These are phyloP conservation scores for Hortaea werneckii DNA, from an alignment of 2,329 filamentous ascomycete species.

Conservation along the genomic window DNA sequence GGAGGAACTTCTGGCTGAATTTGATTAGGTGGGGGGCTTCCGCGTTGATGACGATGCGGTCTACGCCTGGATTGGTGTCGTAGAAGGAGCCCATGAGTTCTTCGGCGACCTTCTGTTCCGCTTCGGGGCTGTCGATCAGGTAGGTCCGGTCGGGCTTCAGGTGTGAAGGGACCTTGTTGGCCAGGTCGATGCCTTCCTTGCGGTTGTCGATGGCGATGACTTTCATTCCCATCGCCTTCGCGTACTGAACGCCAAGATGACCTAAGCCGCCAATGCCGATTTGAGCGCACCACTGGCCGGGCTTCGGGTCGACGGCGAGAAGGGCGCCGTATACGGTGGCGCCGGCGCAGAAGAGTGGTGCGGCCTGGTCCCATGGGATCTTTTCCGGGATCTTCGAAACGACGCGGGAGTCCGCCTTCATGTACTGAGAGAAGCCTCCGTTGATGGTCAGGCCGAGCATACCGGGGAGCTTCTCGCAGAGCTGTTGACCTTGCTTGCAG, in stretches of 20 bases:
- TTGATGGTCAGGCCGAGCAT: constrained; percentile 5
- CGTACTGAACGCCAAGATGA: constrained; percentile 24
- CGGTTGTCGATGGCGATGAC: constrained; percentile 30
- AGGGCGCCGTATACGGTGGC: constrained; percentile 27
- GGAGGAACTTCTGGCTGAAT: constrained; percentile 4
- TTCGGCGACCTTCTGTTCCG: constrained; percentile 1
- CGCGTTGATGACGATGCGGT: constrained; percentile 4
- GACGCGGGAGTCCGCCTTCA: constrained; percentile 3
- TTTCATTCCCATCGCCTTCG: constrained; percentile 26
- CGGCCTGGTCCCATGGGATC: constrained; percentile 28
- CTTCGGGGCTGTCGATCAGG: constrained; percentile 1
- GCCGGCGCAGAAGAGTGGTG: constrained; percentile 30
- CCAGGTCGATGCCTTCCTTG: constrained; percentile 28
- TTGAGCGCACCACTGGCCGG: constrained; percentile 31
- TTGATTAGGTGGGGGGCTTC: constrained; percentile 2
- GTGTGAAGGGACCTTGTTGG: neutral
- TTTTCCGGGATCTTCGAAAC: constrained; percentile 23
- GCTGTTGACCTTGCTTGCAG: constrained; percentile 3
- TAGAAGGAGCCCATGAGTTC: constrained; percentile 5
- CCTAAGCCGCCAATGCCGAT: constrained; percentile 27
- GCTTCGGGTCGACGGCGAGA: constrained; percentile 25
- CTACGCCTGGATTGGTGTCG: constrained; percentile 6
- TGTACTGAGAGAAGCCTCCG: constrained; percentile 5
- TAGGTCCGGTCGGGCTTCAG: constrained; percentile 2
- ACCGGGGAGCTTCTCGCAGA: constrained; percentile 4